Evolutionary conservation across 2,329 filamentous ascomycete genomes (phyloP), one percentile per base, ranked within the genome.

Genomic region (Pseudocercospora fijiensis): DNA sequence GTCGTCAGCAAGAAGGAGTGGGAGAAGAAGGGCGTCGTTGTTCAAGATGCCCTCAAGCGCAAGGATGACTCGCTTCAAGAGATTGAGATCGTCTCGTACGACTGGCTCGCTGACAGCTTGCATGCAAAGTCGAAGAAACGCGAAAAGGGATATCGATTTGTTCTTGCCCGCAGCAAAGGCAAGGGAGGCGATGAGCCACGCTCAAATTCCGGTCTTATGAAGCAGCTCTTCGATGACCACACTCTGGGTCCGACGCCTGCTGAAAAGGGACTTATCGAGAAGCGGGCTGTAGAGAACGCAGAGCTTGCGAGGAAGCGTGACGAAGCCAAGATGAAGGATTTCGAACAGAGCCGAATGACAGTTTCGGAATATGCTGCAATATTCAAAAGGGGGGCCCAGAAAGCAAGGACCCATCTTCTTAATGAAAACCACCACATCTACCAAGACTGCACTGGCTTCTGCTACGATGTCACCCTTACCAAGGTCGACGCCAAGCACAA

Each of bases 1-100:
- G 82, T 96, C 22, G 85, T 86, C 60, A 86, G 85, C 0, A 79
- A 83, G 57, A 82, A 86, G 33, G 84, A 88, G 16, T 92, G 86
- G 75, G 64, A 61, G 4, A 57, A 59, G 1, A 53, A 65, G 22
- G 58, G 60, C 52, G 28, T 27, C 11, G 11, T 64, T 22, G 52
- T 70, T 13, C 47, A 65, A 49, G 61, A 64, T 20, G 65, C 63
- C 1, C 18, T 68, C n/a, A 20, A 45, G 24, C 56, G 61, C 43
- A 62, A 62, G 57, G 45, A 70, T 27, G 43, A 63, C 10, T 27
- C n/a, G n/a, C 61, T 59, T 11, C 22, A 66, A 28, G n/a, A 57
- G 4, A 65, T 74, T 13, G 70, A 73, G 16, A 75, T 82, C 43
- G 75, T 82, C 51, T 76, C 76, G 56, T 77, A 74, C 18, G 74